phyloP scores from a whole-genome alignment of 257 asterid genomes.

The Nyctanthes arbortristis region DNA sequence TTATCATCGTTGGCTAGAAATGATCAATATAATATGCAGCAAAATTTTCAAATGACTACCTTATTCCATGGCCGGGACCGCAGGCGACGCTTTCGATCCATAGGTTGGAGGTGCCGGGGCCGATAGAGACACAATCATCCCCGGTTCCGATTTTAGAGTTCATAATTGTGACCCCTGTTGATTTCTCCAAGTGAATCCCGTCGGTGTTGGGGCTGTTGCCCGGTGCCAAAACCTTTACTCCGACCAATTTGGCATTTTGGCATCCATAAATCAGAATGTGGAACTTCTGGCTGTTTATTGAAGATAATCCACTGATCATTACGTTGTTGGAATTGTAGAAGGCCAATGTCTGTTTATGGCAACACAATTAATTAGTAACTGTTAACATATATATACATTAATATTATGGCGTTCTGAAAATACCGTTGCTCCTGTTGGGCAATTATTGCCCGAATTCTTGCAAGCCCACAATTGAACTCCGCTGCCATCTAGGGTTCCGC shows the following conservation, averaged over 20 bases:
- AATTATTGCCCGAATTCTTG: constrained; percentile 41
- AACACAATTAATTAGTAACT: no score
- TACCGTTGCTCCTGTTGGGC: constrained; percentile 45
- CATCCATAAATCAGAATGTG: constrained; percentile 57
- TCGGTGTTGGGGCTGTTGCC: constrained; percentile 68
- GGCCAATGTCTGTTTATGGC: constrained; percentile 39
- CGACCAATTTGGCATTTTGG: constrained; percentile 32
- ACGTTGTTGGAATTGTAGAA: constrained; percentile 57
- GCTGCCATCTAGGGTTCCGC: constrained; percentile 52
- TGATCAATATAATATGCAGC: no score
- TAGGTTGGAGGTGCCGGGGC: constrained; percentile 56
- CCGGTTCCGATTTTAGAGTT: constrained; percentile 55
- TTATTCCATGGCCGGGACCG: constrained; percentile 81
- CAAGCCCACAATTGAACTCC: constrained; percentile 41
- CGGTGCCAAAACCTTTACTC: constrained; percentile 47
- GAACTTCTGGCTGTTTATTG: constrained; percentile 55
- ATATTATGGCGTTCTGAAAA: no score
- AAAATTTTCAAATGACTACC: constrained; percentile 28
- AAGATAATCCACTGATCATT: constrained; percentile 42
- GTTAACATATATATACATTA: no score
- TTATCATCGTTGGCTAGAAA: no score
- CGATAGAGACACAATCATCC: constrained; percentile 64
- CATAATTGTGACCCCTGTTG: constrained; percentile 40
- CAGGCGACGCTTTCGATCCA: constrained; percentile 57
- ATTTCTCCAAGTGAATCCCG: constrained; percentile 52